Percentiles rank a stretch among this genome's conserved stretches.
phyloP scores from a whole-genome alignment of 192 early-diverging fungal species.

The Entophlyctis luteolus region DNA sequence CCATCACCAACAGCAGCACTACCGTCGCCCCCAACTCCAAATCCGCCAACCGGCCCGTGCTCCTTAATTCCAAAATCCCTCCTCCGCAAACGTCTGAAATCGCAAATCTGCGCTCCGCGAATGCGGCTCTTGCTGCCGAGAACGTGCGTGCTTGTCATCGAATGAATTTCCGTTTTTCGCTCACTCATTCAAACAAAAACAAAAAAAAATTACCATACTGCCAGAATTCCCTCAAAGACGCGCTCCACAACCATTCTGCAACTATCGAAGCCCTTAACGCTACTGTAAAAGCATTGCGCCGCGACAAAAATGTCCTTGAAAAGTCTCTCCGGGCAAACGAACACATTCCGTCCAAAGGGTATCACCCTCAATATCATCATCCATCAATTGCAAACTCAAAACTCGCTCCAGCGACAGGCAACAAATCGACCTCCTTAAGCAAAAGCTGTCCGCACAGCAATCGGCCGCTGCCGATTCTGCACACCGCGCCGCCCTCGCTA shows the following conservation, averaged over 20 bases:
- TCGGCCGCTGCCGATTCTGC: slow-evolving; percentile 28
- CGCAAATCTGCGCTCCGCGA: too few relatives aligned
- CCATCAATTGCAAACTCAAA: neutral
- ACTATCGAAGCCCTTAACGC: neutral
- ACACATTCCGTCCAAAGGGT: slow-evolving; percentile 7
- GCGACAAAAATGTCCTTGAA: neutral
- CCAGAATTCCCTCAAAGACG: neutral
- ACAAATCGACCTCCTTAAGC: slow-evolving; percentile 37
- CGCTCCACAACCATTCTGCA: neutral
- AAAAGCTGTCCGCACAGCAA: slow-evolving; percentile 27
- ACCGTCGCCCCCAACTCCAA: too few relatives aligned
- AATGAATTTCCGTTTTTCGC: too few relatives aligned
- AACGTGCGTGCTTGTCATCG: too few relatives aligned
- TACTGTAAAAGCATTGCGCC: neutral
- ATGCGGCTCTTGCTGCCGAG: too few relatives aligned
- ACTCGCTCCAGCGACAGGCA: slow-evolving; percentile 35
- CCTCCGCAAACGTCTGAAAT: too few relatives aligned
- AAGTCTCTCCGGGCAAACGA: neutral
- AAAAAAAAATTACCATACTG: too few relatives aligned
- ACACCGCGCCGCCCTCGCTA: slow-evolving; percentile 8
- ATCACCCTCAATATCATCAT: neutral
- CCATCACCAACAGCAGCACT: too few relatives aligned
- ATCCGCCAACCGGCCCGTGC: too few relatives aligned
- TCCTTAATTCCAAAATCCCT: too few relatives aligned
- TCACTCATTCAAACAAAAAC: too few relatives aligned